Conservation (phyloP, 2,329 filamentous ascomycete genomes). For the Microascus cirrosus region DNA sequence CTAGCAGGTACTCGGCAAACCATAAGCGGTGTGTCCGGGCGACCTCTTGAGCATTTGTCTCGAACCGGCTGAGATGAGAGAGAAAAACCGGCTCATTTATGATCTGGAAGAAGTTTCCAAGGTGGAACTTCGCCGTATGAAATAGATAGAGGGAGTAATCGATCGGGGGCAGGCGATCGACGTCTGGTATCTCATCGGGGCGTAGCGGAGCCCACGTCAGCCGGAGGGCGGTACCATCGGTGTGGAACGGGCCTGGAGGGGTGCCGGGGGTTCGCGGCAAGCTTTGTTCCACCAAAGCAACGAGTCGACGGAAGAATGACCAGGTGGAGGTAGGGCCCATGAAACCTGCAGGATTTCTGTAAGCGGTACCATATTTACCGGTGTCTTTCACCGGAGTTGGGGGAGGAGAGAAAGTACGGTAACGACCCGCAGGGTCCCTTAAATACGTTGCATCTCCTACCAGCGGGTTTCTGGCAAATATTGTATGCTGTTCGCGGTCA, state of each 20-base stretch:
- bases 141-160: conserved; percentile 6
- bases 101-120: conserved; percentile 2
- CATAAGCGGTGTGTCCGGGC: conserved; percentile 9
- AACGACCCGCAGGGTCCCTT: conserved; percentile 1
- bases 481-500: not conserved
- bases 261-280: not conserved
- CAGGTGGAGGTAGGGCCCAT: conserved; percentile 4
- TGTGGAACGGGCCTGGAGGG: conserved; percentile 5
- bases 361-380: no score
- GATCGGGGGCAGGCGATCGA: not conserved
- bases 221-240: conserved; percentile 1
- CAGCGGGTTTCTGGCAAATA: conserved; percentile 1
- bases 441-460: not conserved
- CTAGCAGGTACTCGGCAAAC: conserved; percentile 19
- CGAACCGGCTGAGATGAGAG: not conserved
- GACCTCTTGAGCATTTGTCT: not conserved
- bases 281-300: not conserved
- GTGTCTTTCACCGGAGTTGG: no score
- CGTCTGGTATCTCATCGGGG: not conserved
- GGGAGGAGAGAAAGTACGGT: not conserved
- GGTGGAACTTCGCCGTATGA: conserved; percentile 5
- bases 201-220: not conserved
- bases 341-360: not conserved
- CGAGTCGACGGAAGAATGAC: conserved; percentile 1
- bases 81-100: conserved; percentile 3